phyloP scores from a whole-genome alignment of 139 green algal species.

The Trebouxia sp. region DNA sequence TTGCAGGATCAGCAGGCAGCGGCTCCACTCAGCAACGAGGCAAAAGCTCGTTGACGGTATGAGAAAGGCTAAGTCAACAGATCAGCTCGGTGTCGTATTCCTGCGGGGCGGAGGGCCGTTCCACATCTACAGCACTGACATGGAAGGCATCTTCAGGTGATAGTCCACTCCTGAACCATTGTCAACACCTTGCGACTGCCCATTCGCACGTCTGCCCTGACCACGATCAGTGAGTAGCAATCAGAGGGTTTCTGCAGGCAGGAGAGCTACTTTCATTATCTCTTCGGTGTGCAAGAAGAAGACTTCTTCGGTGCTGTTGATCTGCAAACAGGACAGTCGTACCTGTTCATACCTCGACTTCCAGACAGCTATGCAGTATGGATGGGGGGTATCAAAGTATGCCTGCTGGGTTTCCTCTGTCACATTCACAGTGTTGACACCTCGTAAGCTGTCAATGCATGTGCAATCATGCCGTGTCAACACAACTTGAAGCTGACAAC shows the following conservation, averaged over 20 bases:
- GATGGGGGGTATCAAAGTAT: constrained; percentile 76
- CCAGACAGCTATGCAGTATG: constrained; percentile 80
- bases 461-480: no score
- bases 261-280: constrained; percentile 80
- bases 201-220: background rate
- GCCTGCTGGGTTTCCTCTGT: background rate
- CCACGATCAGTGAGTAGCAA: background rate
- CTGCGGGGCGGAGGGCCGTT: constrained; percentile 40
- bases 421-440: no score
- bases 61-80: constrained; percentile 30
- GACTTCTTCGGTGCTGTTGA: constrained; percentile 77
- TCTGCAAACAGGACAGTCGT: constrained; percentile 48
- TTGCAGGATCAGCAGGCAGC: constrained; percentile 54
- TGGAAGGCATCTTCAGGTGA: constrained; percentile 43
- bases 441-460: no score
- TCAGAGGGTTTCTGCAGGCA: constrained; percentile 12
- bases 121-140: constrained; percentile 48
- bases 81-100: constrained; percentile 48
- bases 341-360: constrained; percentile 82
- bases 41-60: constrained; percentile 40
- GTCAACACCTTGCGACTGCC: background rate
- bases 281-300: constrained; percentile 88
- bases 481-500: no score
- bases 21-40: constrained; percentile 53
- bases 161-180: background rate